A percentile compares a stretch with the other conserved stretches of the same genome.
Conservation (phyloP, 306 rosid genomes). For the Citrullus colocynthis region DNA sequence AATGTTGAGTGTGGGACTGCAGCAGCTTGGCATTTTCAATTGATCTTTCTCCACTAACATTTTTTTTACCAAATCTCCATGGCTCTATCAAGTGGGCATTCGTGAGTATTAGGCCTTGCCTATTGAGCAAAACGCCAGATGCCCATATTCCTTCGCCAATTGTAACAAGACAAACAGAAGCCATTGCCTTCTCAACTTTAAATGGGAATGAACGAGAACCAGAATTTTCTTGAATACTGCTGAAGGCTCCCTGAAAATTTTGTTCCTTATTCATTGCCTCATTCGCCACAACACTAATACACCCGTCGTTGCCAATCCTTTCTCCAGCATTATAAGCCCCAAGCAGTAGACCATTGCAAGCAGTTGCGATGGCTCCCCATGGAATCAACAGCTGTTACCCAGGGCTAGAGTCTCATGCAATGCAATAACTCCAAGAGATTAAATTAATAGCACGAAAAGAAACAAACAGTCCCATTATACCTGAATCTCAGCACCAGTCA, state of each 20-base stretch:
- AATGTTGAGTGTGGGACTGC: slow-evolving; percentile 19
- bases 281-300: slow-evolving; percentile 19
- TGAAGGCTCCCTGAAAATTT: slow-evolving; percentile 17
- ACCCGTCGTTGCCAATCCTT: slow-evolving; percentile 22
- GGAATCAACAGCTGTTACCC: slow-evolving; percentile 95
- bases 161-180: slow-evolving; percentile 75
- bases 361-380: slow-evolving; percentile 72
- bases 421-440: slow-evolving; percentile 36
- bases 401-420: slow-evolving; percentile 61
- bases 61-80: slow-evolving; percentile 78
- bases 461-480: slow-evolving; percentile 28
- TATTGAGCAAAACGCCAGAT: slow-evolving; percentile 69
- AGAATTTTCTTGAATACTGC: slow-evolving; percentile 12
- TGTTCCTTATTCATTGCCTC: slow-evolving; percentile 11
- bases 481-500: slow-evolving; percentile 83
- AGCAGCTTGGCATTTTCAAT: slow-evolving; percentile 18
- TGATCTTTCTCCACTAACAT: slow-evolving; percentile 24
- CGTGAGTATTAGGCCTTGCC: slow-evolving; percentile 77
- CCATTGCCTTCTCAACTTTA: slow-evolving; percentile 59
- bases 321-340: slow-evolving; percentile 29
- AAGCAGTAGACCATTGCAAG: slow-evolving; percentile 54
- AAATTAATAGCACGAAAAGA: slow-evolving; percentile 10
- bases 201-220: slow-evolving; percentile 23
- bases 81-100: slow-evolving; percentile 92
- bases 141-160: slow-evolving; percentile 88